Conservation (phyloP, 2,329 filamentous ascomycete genomes). For the Talaromyces rugulosus region DNA sequence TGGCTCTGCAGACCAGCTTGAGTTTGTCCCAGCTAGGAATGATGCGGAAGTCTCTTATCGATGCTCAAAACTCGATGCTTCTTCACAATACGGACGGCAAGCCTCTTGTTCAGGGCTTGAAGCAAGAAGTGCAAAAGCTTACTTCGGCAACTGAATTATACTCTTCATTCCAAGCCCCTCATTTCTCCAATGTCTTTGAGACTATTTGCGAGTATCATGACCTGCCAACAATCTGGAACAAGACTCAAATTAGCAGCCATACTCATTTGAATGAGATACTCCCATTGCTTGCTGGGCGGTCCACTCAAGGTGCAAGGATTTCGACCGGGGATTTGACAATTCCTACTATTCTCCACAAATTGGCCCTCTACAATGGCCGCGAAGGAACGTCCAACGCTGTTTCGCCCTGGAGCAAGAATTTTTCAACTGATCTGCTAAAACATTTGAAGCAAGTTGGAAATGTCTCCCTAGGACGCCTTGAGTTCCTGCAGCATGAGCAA, state of each 20-base stretch:
- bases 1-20: slow-evolving; percentile 33
- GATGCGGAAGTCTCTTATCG: slow-evolving; percentile 35
- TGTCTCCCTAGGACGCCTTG: slow-evolving; percentile 57
- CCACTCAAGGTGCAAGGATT: slow-evolving; percentile 28
- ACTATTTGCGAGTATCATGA: slow-evolving; percentile 44
- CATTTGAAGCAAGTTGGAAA: slow-evolving; percentile 51
- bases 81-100: slow-evolving; percentile 32
- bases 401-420: slow-evolving; percentile 45
- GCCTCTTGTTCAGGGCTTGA: slow-evolving; percentile 33
- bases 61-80: slow-evolving; percentile 34
- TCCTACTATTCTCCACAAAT: slow-evolving; percentile 31
- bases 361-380: slow-evolving; percentile 34
- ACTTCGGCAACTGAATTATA: slow-evolving; percentile 26
- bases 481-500: slow-evolving; percentile 62
- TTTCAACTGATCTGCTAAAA: slow-evolving; percentile 52
- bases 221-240: slow-evolving; percentile 20
- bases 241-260: slow-evolving; percentile 13
- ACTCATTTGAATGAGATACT: slow-evolving; percentile 25
- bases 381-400: slow-evolving; percentile 26
- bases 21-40: slow-evolving; percentile 32
- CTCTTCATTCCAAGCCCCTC: slow-evolving; percentile 31
- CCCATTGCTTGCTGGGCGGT: slow-evolving; percentile 35
- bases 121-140: slow-evolving; percentile 34
- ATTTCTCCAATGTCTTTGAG: slow-evolving; percentile 46
- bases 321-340: slow-evolving; percentile 30